Evolutionary conservation across 2,329 filamentous ascomycete genomes (phyloP).

Genomic region (Camptophora hylomeconis): DNA sequence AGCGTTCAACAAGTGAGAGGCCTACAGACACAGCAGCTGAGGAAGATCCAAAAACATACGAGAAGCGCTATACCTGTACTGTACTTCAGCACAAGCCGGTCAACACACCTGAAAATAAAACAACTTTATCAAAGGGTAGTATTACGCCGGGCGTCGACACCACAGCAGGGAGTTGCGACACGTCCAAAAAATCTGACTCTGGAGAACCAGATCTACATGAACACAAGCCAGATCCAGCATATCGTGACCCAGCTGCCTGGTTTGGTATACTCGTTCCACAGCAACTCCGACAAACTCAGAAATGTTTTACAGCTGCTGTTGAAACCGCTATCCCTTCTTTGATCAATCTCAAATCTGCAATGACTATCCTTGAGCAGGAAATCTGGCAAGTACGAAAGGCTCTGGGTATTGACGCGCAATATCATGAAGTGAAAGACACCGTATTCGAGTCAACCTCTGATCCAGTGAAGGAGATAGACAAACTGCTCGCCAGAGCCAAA

Average conservation of each 20-base stretch:
- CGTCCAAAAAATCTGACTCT: neutral
- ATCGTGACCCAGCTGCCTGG: slow-evolving; percentile 33
- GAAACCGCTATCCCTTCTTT: slow-evolving; percentile 24
- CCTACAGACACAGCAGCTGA: too few species aligned
- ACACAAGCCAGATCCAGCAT: slow-evolving; percentile 19
- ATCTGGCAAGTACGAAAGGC: slow-evolving; percentile 17
- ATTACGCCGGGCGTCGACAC: too few species aligned
- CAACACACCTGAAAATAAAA: too few species aligned
- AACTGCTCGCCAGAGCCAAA: too few species aligned
- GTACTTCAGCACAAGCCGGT: too few species aligned
- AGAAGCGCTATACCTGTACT: too few species aligned
- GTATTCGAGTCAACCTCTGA: too few species aligned
- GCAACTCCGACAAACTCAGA: slow-evolving; percentile 31
- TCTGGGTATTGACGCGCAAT: slow-evolving; percentile 4
- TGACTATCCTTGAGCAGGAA: slow-evolving; percentile 28
- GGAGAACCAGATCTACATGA: too few species aligned
- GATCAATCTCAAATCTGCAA: slow-evolving; percentile 25
- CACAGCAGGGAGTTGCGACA: neutral
- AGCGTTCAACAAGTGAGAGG: too few species aligned
- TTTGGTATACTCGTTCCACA: slow-evolving; percentile 36
- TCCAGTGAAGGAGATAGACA: too few species aligned
- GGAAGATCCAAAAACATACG: too few species aligned
- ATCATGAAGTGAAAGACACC: slow-evolving; percentile 1
- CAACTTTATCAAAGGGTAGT: too few species aligned
- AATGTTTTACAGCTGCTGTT: slow-evolving; percentile 28